Evolutionary conservation across 164 flowering plant species (phyloP).

Genomic region (Sextonia rubra): DNA sequence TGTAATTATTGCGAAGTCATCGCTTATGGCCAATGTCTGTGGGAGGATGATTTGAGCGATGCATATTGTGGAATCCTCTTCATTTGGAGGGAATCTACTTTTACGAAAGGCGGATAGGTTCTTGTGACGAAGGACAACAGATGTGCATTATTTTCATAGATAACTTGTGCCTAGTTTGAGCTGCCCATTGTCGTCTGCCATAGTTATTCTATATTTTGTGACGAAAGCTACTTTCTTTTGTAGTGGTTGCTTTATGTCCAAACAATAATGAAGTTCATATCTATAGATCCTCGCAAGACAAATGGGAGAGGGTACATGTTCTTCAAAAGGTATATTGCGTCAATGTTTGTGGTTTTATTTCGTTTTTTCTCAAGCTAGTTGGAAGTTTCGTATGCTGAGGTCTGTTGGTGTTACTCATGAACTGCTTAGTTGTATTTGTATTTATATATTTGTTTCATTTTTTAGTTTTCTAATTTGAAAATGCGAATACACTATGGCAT

Average conservation of each 20-base stretch:
- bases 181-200: not conserved
- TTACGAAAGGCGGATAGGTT: not conserved
- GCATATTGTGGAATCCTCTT: too few relatives aligned
- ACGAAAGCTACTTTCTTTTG: slow-evolving; percentile 8
- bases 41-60: too few relatives aligned
- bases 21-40: too few relatives aligned
- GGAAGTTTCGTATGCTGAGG: not conserved
- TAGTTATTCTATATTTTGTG: not conserved
- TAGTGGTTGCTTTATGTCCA: slow-evolving; percentile 94
- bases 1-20: too few relatives aligned
- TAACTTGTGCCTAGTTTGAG: not conserved
- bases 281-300: slow-evolving; percentile 46
- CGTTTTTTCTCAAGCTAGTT: not conserved
- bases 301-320: slow-evolving; percentile 84
- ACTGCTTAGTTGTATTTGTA: not conserved
- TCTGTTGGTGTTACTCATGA: too few relatives aligned
- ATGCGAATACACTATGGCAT: not conserved
- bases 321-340: slow-evolving; percentile 68
- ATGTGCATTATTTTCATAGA: too few relatives aligned
- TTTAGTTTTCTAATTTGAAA: not conserved
- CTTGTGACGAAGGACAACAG: too few relatives aligned
- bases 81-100: not conserved
- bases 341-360: not conserved
- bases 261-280: slow-evolving; percentile 90
- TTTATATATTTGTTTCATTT: too few relatives aligned